Evolutionary conservation across 228 moss, liverwort and hornwort genomes (phyloP).

Genomic region (Sphagnum fallax): DNA sequence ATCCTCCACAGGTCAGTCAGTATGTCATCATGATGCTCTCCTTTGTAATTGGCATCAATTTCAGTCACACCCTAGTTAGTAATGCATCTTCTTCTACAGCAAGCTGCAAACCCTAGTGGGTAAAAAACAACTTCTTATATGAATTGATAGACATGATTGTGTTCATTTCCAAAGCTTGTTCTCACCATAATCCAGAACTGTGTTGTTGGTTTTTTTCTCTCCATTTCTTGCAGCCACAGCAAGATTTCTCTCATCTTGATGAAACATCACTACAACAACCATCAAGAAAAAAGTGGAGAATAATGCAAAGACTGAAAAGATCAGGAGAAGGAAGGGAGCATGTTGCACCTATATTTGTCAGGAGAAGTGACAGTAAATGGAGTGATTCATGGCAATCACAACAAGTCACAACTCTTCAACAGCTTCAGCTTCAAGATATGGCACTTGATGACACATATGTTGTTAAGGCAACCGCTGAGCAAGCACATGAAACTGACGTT

Average conservation of each 20-base stretch:
- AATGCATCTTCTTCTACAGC: neutral
- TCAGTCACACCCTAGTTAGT: neutral
- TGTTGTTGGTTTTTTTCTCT: too few relatives aligned
- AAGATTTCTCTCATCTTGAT: constrained; percentile 23
- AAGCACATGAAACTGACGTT: constrained; percentile 6
- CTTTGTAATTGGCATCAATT: neutral
- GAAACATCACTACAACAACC: constrained; percentile 1
- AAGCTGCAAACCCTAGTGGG: neutral
- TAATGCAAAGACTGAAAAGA: constrained; percentile 11
- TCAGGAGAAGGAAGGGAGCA: constrained; percentile 6
- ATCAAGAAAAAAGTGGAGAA: constrained; percentile 1
- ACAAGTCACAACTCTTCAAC: constrained; percentile 45
- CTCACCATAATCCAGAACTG: too few relatives aligned
- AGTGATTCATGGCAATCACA: constrained; percentile 38
- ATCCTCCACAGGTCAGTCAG: too few relatives aligned
- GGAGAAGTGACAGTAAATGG: constrained; percentile 54
- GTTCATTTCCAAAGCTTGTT: neutral
- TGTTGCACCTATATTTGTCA: constrained; percentile 18
- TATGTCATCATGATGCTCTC: too few relatives aligned
- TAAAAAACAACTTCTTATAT: neutral
- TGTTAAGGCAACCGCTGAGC: too few relatives aligned
- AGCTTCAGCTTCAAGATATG: constrained; percentile 29
- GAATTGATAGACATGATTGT: neutral
- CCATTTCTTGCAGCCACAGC: constrained; percentile 18
- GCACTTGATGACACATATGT: neutral